Evolutionary conservation across 352 stramenopile species (phyloP).

Genomic region (Pythium guiyangense): DNA sequence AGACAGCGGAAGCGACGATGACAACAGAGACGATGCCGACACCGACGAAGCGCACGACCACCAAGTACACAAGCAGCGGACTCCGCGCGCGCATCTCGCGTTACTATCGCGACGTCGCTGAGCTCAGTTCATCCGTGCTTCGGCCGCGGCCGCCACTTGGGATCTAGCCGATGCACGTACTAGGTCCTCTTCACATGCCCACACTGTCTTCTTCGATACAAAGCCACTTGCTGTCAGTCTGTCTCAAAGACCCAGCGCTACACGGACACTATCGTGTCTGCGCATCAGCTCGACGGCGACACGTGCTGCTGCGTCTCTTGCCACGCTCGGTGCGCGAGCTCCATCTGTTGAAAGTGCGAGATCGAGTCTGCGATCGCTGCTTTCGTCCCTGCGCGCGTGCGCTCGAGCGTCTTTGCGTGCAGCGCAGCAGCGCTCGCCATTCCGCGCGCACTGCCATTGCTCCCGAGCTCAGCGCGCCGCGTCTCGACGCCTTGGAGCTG

Average conservation of each 20-base stretch:
- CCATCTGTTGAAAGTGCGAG: constrained; percentile 60
- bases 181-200: background rate
- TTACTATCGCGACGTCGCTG: constrained; percentile 8
- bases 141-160: constrained; percentile 1
- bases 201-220: background rate
- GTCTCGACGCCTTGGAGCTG: constrained; percentile 46
- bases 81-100: constrained; percentile 5
- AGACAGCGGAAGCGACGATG: background rate
- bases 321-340: constrained; percentile 52
- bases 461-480: constrained; percentile 30
- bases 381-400: constrained; percentile 30
- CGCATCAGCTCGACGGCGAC: background rate
- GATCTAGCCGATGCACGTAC: background rate
- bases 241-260: too few species aligned
- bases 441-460: constrained; percentile 8
- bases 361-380: constrained; percentile 41
- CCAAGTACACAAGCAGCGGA: background rate
- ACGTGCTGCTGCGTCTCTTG: constrained; percentile 29
- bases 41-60: background rate
- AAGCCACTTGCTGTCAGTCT: background rate
- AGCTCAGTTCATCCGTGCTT: constrained; percentile 7
- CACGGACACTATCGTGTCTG: too few species aligned
- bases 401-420: constrained; percentile 18
- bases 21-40: background rate
- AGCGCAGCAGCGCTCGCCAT: constrained; percentile 15